Conservation (phyloP, 2,329 filamentous ascomycete genomes). For the Anthostomella pinea region DNA sequence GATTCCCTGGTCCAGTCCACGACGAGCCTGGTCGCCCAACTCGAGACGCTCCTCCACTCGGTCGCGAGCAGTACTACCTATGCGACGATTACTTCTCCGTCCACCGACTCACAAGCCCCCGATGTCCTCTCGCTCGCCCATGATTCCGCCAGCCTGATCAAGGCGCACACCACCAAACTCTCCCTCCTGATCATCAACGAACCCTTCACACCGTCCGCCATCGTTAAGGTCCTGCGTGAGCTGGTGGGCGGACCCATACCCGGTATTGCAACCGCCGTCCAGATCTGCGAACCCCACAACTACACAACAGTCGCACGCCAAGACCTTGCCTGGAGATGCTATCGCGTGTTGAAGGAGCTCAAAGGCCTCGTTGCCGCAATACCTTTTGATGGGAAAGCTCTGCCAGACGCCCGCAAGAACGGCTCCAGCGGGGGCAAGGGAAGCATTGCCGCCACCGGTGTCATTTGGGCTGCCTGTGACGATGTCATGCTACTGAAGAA, state of each 20-base stretch:
- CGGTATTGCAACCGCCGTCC: conserved; percentile 67
- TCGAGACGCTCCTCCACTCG: conserved; percentile 41
- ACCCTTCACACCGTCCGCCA: conserved; percentile 78
- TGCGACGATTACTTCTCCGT: conserved; percentile 4
- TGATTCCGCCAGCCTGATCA: conserved; percentile 70
- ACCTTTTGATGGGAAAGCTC: conserved; percentile 53
- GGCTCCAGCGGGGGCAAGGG: conserved; percentile 44
- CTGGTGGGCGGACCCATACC: conserved; percentile 73
- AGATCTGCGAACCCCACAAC: conserved; percentile 58
- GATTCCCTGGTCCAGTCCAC: conserved; percentile 39
- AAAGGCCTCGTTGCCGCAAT: conserved; percentile 59
- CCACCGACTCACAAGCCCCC: conserved; percentile 31
- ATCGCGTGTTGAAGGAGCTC: conserved; percentile 62
- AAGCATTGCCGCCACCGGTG: conserved; percentile 65
- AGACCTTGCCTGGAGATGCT: conserved; percentile 60
- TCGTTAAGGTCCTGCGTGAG: conserved; percentile 67
- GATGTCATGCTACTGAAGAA: conserved; percentile 61
- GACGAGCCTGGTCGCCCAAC: conserved; percentile 37
- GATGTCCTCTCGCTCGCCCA: conserved; percentile 66
- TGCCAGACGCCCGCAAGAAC: conserved; percentile 46
- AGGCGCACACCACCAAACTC: conserved; percentile 82
- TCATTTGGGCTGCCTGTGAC: conserved; percentile 84
- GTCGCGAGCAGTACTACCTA: conserved; percentile 32
- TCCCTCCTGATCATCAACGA: conserved; percentile 83
- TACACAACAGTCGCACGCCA: conserved; percentile 63